Evolutionary conservation across 768 basidiomycete species (phyloP).

Genomic region (Hericium alpestre): DNA sequence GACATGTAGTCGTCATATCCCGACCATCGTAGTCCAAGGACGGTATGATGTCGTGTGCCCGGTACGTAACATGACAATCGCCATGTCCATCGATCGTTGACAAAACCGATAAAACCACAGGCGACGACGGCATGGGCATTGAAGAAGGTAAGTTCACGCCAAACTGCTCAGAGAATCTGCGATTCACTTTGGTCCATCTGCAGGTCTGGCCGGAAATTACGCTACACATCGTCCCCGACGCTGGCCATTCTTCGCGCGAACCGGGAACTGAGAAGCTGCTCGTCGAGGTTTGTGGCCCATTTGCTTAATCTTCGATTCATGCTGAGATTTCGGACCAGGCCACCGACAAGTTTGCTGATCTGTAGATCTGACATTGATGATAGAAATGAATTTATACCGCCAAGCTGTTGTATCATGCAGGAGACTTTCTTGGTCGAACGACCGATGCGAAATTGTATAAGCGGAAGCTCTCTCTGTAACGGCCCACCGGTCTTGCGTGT

Average conservation of each 20-base stretch:
- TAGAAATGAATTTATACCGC: too few species aligned
- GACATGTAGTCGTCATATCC: slow-evolving; percentile 69
- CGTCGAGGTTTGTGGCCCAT: slow-evolving; percentile 42
- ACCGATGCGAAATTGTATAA: too few species aligned
- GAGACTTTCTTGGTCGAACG: too few species aligned
- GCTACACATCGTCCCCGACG: slow-evolving; percentile 68
- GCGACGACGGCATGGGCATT: slow-evolving; percentile 71
- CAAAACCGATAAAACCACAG: slow-evolving; percentile 23
- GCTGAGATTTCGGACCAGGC: neutral
- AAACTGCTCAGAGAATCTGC: neutral
- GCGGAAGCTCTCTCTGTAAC: too few species aligned
- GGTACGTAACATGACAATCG: slow-evolving; percentile 13
- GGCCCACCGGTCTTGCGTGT: too few species aligned
- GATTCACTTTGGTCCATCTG: neutral
- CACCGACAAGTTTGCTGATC: neutral
- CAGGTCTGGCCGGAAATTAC: slow-evolving; percentile 67
- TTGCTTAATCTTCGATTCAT: neutral
- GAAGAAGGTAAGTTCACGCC: slow-evolving; percentile 42
- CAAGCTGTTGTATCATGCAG: too few species aligned
- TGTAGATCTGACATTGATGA: neutral
- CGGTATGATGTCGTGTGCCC: slow-evolving; percentile 86
- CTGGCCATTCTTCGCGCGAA: slow-evolving; percentile 80
- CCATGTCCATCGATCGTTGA: neutral
- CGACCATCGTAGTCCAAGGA: slow-evolving; percentile 74
- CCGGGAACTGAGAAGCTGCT: slow-evolving; percentile 56